A percentile compares a stretch with the other conserved stretches of the same genome.
phyloP scores from a whole-genome alignment of 2,329 filamentous ascomycete species.

The Botrytis galanthina region DNA sequence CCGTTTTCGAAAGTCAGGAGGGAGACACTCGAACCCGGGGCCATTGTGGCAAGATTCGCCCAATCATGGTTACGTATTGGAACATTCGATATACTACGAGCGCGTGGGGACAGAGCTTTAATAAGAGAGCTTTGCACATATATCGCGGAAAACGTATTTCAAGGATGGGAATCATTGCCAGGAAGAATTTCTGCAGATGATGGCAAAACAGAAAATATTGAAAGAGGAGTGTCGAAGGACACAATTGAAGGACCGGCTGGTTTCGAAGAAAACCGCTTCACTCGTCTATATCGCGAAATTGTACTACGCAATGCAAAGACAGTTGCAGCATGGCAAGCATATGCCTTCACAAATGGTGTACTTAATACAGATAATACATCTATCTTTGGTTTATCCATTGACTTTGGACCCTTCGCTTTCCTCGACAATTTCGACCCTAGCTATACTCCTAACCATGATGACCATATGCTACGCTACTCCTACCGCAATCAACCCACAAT shows the following conservation, averaged over 20 bases:
- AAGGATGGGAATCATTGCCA: conserved; percentile 83
- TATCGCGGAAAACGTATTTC: conserved; percentile 81
- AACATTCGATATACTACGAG: conserved; percentile 90
- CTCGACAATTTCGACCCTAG: conserved; percentile 93
- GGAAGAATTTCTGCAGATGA: conserved; percentile 53
- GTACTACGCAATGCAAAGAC: conserved; percentile 80
- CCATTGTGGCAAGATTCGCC: conserved; percentile 89
- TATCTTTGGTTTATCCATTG: conserved; percentile 81
- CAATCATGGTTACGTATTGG: conserved; percentile 89
- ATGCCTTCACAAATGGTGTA: conserved; percentile 99
- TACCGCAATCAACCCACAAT: conserved; percentile 94
- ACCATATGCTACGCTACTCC: conserved; percentile 79
- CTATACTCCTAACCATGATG: conserved; percentile 97
- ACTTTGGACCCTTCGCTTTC: conserved; percentile 96
- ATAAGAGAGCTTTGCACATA: conserved; percentile 77
- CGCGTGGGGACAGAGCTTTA: conserved; percentile 72
- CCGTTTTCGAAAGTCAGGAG: conserved; percentile 71
- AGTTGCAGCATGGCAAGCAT: conserved; percentile 93
- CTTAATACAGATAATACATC: conserved; percentile 98
- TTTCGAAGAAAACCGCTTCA: conserved; percentile 79
- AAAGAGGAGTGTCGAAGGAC: conserved; percentile 51
- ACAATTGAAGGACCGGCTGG: conserved; percentile 65
- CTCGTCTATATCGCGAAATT: conserved; percentile 83
- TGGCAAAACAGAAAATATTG: conserved; percentile 44
- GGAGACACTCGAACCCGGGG: conserved; percentile 82